phyloP scores from a whole-genome alignment of 2,329 filamentous ascomycete genomes.

The Fusarium incarnatum region DNA sequence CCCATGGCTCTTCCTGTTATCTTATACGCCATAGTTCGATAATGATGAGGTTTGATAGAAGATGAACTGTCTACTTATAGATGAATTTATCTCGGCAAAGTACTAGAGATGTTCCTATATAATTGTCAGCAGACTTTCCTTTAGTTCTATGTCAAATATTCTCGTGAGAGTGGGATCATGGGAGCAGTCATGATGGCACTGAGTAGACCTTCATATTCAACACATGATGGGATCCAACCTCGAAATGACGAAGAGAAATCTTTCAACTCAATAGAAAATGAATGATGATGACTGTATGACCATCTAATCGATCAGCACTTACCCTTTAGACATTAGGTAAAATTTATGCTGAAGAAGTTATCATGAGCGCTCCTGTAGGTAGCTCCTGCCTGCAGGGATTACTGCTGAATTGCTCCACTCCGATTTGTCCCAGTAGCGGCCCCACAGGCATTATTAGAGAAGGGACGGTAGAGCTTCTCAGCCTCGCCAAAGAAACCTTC shows the following conservation, averaged over 20 bases:
- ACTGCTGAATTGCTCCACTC: constrained; percentile 8
- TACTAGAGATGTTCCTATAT: too few species aligned
- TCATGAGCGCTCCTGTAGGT: constrained; percentile 9
- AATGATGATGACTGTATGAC: too few species aligned
- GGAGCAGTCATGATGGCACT: constrained; percentile 3
- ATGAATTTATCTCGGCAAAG: not conserved
- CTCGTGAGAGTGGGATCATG: not conserved
- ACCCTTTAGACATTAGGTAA: too few species aligned
- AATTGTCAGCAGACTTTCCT: too few species aligned
- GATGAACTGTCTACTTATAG: not conserved
- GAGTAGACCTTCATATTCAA: not conserved
- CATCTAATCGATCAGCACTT: too few species aligned
- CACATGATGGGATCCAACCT: not conserved
- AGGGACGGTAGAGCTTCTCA: constrained; percentile 28
- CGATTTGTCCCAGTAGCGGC: constrained; percentile 24
- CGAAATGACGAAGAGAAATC: too few species aligned
- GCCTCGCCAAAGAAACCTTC: constrained; percentile 39
- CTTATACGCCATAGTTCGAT: not conserved
- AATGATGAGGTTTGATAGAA: not conserved
- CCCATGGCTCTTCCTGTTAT: not conserved
- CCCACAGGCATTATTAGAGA: constrained; percentile 12
- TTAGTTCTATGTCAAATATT: too few species aligned
- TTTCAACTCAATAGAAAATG: too few species aligned
- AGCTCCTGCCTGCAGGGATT: constrained; percentile 12
- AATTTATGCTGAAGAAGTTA: not conserved